Conservation (phyloP, 2,329 filamentous ascomycete genomes). For the Colletotrichum sp. region DNA sequence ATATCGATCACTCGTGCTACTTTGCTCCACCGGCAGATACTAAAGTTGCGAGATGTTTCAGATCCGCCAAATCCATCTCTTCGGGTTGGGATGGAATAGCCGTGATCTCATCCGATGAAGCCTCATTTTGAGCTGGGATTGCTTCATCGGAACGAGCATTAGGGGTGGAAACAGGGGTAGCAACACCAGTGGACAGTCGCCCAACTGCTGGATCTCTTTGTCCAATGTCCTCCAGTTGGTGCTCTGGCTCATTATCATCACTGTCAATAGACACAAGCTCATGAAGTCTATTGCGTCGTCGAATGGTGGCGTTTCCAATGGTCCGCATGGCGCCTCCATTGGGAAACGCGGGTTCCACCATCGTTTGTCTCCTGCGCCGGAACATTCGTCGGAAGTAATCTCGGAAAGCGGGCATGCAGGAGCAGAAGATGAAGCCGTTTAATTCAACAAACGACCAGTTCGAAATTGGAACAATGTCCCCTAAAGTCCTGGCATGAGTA, state of each 20-base stretch:
- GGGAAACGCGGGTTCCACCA: background rate
- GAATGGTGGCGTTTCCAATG: background rate
- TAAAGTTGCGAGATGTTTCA: background rate
- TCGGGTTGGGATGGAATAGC: background rate
- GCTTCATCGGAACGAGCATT: background rate
- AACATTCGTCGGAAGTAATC: slow-evolving; percentile 3
- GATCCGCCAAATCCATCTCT: background rate
- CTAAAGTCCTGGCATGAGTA: background rate
- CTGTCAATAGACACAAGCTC: background rate
- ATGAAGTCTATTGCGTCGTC: background rate
- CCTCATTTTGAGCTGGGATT: background rate
- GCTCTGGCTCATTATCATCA: background rate
- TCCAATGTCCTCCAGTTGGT: background rate
- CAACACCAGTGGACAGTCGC: background rate
- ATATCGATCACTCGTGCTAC: background rate
- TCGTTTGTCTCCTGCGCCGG: background rate
- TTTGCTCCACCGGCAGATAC: background rate
- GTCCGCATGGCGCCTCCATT: background rate
- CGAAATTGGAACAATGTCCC: slow-evolving; percentile 8
- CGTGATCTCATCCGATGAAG: background rate
- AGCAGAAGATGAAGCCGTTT: slow-evolving; percentile 14
- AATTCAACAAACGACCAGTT: slow-evolving; percentile 15
- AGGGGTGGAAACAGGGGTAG: background rate
- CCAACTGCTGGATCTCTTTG: background rate
- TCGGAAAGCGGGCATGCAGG: slow-evolving; percentile 11